Base-by-base conservation (phyloP, 345 rosid genomes). In the Schrenkiella parvula region DNA sequence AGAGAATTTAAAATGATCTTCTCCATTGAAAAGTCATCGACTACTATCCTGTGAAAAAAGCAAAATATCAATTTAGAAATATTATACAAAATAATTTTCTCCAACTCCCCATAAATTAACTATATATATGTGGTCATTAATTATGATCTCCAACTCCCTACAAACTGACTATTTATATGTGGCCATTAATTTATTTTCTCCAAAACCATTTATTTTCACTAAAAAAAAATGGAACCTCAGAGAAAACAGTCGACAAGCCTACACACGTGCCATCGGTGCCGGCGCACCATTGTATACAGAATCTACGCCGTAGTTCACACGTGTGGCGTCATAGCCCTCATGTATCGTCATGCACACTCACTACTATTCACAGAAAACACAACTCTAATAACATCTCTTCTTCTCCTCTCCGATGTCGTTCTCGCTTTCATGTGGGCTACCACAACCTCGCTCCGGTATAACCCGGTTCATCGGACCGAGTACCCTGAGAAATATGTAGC, bases 381-480 rank as follows among this genome's bases (percentile, higher is more conserved):
- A 29, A 25, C 77, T 23, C 10, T 51, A 0, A 15, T 50, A 37
- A 76, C 78, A 14, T 51, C 68, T 58, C 37, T 68, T 41, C 15
- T 92, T 26, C 68, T 84, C 3, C 11, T 84, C 64, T 69, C 97
- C 4, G 95, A 92, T 13, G n/a, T 74, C 0, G 44, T 83, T 60
- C 91, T 92, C 4, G 87, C 93, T 42, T 87, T 86, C 86, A 65
- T 79, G 84, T 92, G 95, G 95, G 19, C 52, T 15, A 78, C 71
- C 46, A 1, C 60, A 5, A 78, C 84, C 17, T 74, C 80, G 43
- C 77, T 63, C 42, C 88, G 88, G 26, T 50, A 82, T 53, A 55
- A 53, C 37, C 91, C 88, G 3, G 43, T 81, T 51, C 67, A 44
- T 12, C 81, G 91, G 2, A 23, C 58, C 14, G 86, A 90, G 26